Evolutionary conservation across 805 yeast species (phyloP).

Genomic region (Sugiyamaella smithiae): DNA sequence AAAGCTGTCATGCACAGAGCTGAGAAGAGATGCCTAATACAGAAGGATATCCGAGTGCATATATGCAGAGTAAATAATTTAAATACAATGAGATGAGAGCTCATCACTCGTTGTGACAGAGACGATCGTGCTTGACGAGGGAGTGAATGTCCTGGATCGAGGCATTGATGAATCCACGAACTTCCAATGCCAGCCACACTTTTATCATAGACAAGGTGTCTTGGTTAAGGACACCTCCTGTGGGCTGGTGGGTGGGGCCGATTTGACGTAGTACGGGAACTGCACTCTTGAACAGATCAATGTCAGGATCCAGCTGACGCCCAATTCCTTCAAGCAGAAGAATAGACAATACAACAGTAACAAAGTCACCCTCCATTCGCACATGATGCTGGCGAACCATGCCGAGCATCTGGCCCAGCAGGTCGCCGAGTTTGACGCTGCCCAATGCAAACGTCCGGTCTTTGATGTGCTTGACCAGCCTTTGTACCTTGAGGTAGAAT

Average conservation of each 20-base stretch:
- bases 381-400: conserved; percentile 96
- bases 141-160: conserved; percentile 66
- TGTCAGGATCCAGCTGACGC: conserved; percentile 84
- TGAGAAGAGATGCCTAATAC: not conserved
- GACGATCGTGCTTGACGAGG: conserved; percentile 60
- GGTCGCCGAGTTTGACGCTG: conserved; percentile 85
- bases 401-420: conserved; percentile 76
- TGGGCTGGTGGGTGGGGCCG: conserved; percentile 43
- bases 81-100: too few species aligned
- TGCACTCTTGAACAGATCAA: conserved; percentile 92
- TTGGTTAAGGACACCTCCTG: conserved; percentile 40
- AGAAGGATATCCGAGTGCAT: not conserved
- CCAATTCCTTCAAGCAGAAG: conserved; percentile 92
- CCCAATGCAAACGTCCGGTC: conserved; percentile 90
- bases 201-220: conserved; percentile 77
- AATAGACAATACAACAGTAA: conserved; percentile 93
- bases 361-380: conserved; percentile 95
- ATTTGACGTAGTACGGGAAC: conserved; percentile 81
- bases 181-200: conserved; percentile 88
- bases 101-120: conserved; percentile 58
- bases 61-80: too few species aligned
- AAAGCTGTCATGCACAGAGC: not conserved
- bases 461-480: conserved; percentile 75
- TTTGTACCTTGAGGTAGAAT: conserved; percentile 84
- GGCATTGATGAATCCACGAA: conserved; percentile 79